Evolutionary conservation across 371 early-diverging fungal genomes (phyloP).

Genomic region (Mortierella sp.): DNA sequence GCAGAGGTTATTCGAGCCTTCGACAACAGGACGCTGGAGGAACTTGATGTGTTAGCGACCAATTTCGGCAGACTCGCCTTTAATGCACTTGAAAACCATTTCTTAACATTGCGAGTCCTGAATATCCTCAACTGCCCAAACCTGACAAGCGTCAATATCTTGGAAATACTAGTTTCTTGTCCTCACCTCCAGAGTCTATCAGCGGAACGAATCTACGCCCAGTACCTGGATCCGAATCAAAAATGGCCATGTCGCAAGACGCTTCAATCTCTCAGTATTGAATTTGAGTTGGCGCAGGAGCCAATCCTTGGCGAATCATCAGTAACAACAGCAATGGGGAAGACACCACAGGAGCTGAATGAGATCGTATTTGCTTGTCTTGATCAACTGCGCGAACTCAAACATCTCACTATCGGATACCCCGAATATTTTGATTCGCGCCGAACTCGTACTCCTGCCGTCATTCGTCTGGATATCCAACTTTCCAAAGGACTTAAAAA

Average conservation of each 20-base stretch:
- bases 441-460: too few species aligned
- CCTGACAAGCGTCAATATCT: not conserved
- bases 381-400: not conserved
- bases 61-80: not conserved
- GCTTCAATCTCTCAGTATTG: not conserved
- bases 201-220: not conserved
- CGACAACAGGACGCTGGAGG: not conserved
- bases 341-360: not conserved
- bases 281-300: not conserved
- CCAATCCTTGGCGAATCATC: not conserved
- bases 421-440: too few species aligned
- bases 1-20: not conserved
- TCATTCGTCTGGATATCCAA: not conserved
- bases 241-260: not conserved
- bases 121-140: not conserved
- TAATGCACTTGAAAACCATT: not conserved
- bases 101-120: not conserved
- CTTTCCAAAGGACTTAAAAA: not conserved
- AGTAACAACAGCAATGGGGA: too few species aligned
- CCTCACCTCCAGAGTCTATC: not conserved
- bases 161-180: not conserved
- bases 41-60: not conserved
- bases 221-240: not conserved
- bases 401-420: not conserved
- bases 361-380: not conserved